Evolutionary conservation across 768 basidiomycete genomes (phyloP).

Genomic region (Trametes punicea): DNA sequence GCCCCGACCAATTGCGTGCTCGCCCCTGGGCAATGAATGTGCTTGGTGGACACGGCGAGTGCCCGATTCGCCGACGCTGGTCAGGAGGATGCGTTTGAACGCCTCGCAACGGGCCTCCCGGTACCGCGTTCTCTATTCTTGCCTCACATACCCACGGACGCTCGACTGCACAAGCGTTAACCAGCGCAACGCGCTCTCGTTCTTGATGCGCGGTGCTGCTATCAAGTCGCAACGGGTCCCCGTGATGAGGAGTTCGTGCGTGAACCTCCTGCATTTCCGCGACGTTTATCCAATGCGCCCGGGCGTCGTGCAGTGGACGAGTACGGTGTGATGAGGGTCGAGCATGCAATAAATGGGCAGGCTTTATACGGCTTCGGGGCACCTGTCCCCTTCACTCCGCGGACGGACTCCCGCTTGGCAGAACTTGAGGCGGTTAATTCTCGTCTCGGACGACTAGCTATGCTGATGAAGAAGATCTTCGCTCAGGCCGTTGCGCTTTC

Average conservation of each 20-base stretch:
- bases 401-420: background rate
- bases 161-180: background rate
- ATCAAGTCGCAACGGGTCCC: background rate
- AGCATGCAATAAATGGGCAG: background rate
- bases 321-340: background rate
- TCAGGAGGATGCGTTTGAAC: background rate
- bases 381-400: background rate
- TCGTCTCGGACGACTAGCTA: background rate
- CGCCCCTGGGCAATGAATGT: conserved; percentile 6
- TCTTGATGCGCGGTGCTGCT: background rate
- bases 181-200: background rate
- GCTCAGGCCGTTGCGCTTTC: background rate
- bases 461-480: background rate
- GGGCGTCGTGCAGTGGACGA: background rate
- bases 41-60: background rate
- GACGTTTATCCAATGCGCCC: conserved; percentile 13
- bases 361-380: background rate
- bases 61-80: background rate
- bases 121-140: background rate
- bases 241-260: background rate
- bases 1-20: background rate
- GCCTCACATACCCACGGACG: background rate
- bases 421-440: background rate
- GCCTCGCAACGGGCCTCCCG: background rate
- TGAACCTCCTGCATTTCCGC: conserved; percentile 3